These are phyloP conservation scores for Yarrowia porcina DNA, from an alignment of 805 yeast species.

Conservation along the genomic window DNA sequence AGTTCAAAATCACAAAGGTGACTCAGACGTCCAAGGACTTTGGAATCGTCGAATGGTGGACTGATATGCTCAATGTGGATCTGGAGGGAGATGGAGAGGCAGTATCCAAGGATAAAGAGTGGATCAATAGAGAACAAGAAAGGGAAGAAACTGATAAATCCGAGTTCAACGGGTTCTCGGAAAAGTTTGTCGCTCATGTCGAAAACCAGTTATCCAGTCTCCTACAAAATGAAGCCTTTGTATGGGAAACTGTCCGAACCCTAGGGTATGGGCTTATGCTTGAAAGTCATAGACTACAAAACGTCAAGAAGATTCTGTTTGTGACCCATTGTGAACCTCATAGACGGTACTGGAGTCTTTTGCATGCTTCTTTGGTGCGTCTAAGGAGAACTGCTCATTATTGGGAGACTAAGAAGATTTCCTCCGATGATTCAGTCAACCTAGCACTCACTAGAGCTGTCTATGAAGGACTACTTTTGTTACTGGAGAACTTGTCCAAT, in stretches of 20 bases:
- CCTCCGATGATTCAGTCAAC: not conserved
- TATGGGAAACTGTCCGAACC: constrained; percentile 2
- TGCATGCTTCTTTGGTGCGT: not conserved
- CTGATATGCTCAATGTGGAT: constrained; percentile 3
- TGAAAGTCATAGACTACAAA: not conserved
- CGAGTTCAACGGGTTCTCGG: constrained; percentile 11
- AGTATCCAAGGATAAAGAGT: constrained; percentile 4
- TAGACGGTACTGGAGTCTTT: constrained; percentile 3
- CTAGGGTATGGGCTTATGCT: constrained; percentile 5
- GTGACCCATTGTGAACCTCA: constrained; percentile 8
- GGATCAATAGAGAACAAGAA: not conserved
- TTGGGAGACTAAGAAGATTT: not conserved
- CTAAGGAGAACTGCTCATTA: not conserved
- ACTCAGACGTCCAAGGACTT: not conserved
- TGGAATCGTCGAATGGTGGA: constrained; percentile 7
- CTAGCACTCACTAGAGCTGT: constrained; percentile 5
- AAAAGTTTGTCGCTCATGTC: not conserved
- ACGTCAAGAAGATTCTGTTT: not conserved
- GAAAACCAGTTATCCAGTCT: not conserved
- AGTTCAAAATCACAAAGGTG: not conserved
- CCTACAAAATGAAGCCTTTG: not conserved
- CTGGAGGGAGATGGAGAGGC: constrained; percentile 9
- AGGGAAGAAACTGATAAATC: not conserved
- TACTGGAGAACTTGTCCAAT: not conserved
- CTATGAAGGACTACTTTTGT: not conserved